Conservation (phyloP, 1,284 basidiomycete genomes). For the Moesziomyces antarcticus region DNA sequence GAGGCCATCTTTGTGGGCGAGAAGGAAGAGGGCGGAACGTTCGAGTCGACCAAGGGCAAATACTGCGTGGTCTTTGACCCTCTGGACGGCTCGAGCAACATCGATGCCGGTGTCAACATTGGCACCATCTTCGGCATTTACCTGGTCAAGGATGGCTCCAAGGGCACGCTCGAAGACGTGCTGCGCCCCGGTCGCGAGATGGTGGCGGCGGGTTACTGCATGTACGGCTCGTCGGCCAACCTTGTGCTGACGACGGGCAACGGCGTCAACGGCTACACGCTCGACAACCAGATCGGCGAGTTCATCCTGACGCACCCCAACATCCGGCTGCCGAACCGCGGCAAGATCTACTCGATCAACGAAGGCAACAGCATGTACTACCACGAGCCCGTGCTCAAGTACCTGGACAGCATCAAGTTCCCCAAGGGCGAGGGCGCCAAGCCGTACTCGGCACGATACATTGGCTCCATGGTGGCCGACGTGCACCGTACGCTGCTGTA, state of each 20-base stretch:
- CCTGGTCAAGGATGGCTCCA: conserved; percentile 79
- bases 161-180: conserved; percentile 84
- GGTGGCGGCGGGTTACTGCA: conserved; percentile 87
- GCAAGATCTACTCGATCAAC: conserved; percentile 99
- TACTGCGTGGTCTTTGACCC: conserved; percentile 98
- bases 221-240: conserved; percentile 98
- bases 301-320: conserved; percentile 99
- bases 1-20: conserved; percentile 86
- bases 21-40: conserved; percentile 66
- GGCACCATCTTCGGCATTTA: conserved; percentile 99
- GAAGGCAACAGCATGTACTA: conserved; percentile 98
- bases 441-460: conserved; percentile 78
- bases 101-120: conserved; percentile 99
- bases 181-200: conserved; percentile 93
- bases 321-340: conserved; percentile 90
- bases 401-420: conserved; percentile 94
- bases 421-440: conserved; percentile 65
- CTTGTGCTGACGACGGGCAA: conserved; percentile 93
- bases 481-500: conserved; percentile 96
- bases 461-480: conserved; percentile 97
- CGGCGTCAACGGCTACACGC: conserved; percentile 98
- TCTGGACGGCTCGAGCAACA: conserved; percentile 96
- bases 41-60: conserved; percentile 69
- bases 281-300: conserved; percentile 87
- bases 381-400: conserved; percentile 76